These are phyloP conservation scores for Panus rudis DNA, from an alignment of 768 basidiomycete species.

Conservation along the genomic window DNA sequence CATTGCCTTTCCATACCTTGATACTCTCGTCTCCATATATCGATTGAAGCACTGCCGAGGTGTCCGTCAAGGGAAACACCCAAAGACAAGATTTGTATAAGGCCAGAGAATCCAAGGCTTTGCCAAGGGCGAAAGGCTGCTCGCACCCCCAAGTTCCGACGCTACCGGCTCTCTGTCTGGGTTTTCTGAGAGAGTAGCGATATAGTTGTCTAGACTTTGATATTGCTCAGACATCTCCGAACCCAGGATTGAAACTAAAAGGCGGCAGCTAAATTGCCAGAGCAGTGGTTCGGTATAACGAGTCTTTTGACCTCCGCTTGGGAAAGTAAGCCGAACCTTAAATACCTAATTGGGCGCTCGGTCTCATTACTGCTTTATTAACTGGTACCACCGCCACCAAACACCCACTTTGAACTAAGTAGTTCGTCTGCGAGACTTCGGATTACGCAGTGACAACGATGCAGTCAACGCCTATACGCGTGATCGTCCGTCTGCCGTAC, in stretches of 20 bases:
- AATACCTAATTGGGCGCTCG: too few relatives aligned
- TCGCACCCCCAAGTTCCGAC: constrained; percentile 40
- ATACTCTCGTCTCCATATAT: constrained; percentile 73
- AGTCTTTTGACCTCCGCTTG: too few relatives aligned
- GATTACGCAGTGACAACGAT: too few relatives aligned
- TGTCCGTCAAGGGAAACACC: too few relatives aligned
- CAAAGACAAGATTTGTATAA: constrained; percentile 8
- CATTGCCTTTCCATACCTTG: constrained; percentile 43
- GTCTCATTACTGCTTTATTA: too few relatives aligned
- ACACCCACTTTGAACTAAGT: too few relatives aligned
- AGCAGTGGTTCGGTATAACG: too few relatives aligned
- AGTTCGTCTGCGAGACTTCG: too few relatives aligned
- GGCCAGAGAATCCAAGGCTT: constrained; percentile 7
- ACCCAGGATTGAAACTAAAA: background rate
- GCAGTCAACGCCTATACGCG: too few relatives aligned
- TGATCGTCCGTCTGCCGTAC: constrained; percentile 74
- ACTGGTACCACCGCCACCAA: too few relatives aligned
- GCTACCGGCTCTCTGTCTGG: constrained; percentile 37
- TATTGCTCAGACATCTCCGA: background rate
- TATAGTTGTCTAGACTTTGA: constrained; percentile 14
- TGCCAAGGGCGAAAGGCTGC: constrained; percentile 15
- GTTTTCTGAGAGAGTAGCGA: constrained; percentile 24
- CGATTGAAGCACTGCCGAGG: constrained; percentile 65
- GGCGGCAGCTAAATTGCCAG: too few relatives aligned
- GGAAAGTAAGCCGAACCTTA: too few relatives aligned